Conservation (phyloP, 1,284 basidiomycete species). For the Kalmanozyma brasiliensis region DNA sequence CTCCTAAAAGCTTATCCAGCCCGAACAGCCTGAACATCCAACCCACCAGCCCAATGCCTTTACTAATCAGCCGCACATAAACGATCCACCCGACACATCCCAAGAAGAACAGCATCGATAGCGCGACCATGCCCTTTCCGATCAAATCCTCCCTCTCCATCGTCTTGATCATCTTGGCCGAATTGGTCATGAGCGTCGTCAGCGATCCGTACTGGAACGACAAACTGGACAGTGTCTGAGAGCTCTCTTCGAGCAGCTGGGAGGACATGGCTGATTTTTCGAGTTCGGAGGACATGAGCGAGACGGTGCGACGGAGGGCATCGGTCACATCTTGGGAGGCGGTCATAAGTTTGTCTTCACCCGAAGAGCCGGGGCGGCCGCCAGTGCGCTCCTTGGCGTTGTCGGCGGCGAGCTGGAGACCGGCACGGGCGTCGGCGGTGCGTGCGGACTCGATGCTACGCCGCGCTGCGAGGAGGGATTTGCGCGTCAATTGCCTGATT, state of each 20-base stretch:
- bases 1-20: constrained; percentile 34
- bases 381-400: constrained; percentile 42
- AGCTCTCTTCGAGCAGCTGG: constrained; percentile 63
- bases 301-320: constrained; percentile 61
- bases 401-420: constrained; percentile 42
- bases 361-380: constrained; percentile 34
- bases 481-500: constrained; percentile 28
- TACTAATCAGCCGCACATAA: constrained; percentile 60
- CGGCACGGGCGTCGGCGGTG: constrained; percentile 24
- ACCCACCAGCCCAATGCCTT: constrained; percentile 52
- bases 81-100: constrained; percentile 62
- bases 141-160: constrained; percentile 65
- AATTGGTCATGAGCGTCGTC: constrained; percentile 56
- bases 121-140: constrained; percentile 55
- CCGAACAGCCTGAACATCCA: constrained; percentile 49
- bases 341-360: constrained; percentile 58
- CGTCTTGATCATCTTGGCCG: constrained; percentile 59
- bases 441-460: constrained; percentile 30
- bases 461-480: constrained; percentile 34
- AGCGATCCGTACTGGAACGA: constrained; percentile 61
- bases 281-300: constrained; percentile 62
- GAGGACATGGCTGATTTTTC: constrained; percentile 65
- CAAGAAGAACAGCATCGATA: constrained; percentile 58
- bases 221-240: constrained; percentile 53
- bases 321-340: constrained; percentile 62